Conservation (phyloP, 2,329 filamentous ascomycete genomes). For the Beauveria rudraprayagi region DNA sequence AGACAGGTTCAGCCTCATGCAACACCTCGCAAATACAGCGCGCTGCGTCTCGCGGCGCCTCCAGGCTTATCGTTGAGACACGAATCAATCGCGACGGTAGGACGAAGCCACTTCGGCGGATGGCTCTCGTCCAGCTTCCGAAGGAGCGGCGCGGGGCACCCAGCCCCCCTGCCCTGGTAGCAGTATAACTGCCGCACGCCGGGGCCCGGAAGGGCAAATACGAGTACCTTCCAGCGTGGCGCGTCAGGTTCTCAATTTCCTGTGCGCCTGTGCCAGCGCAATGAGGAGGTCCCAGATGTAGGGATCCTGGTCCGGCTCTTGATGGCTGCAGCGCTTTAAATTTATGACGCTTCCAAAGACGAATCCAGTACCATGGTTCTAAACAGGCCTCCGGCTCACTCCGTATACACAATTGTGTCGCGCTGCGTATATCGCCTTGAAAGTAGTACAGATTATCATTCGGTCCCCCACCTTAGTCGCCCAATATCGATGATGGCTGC, state of each 20-base stretch:
- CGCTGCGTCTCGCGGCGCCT: background rate
- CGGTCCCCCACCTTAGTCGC: too few species aligned
- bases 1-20: background rate
- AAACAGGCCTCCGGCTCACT: too few species aligned
- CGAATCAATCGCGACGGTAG: background rate
- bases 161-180: background rate
- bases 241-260: background rate
- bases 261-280: background rate
- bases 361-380: too few species aligned
- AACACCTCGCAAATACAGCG: background rate
- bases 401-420: too few species aligned
- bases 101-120: background rate
- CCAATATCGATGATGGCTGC: background rate
- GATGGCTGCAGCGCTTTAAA: too few species aligned
- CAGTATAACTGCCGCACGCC: background rate
- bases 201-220: background rate
- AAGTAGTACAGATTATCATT: too few species aligned
- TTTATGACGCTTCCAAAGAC: too few species aligned
- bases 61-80: background rate
- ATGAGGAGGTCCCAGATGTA: too few species aligned
- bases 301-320: too few species aligned
- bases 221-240: background rate
- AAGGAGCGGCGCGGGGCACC: background rate
- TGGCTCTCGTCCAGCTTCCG: background rate
- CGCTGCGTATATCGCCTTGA: too few species aligned